phyloP scores from a whole-genome alignment of 345 rosid genomes.

The Orychophragmus violaceus region DNA sequence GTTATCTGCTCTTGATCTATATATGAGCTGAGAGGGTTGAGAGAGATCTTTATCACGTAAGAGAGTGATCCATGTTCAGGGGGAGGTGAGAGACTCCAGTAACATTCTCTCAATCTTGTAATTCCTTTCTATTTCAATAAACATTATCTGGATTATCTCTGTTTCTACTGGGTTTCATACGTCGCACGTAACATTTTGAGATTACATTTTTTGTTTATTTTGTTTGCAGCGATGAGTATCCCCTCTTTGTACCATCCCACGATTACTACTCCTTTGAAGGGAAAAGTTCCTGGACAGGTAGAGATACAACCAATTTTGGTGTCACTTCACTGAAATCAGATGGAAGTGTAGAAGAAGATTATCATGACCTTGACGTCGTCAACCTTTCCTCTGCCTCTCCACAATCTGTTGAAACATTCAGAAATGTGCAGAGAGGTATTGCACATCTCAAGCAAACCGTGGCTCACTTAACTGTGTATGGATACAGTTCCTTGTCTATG shows the following conservation, averaged over 20 bases:
- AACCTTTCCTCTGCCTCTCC: constrained; percentile 64
- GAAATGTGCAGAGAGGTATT: constrained; percentile 87
- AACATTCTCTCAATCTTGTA: too few species aligned
- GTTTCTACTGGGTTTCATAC: too few species aligned
- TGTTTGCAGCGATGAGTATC: constrained; percentile 64
- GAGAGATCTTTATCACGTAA: too few species aligned
- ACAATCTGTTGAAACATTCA: constrained; percentile 70
- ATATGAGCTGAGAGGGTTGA: too few species aligned
- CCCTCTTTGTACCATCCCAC: constrained; percentile 90
- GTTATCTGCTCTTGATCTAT: too few species aligned
- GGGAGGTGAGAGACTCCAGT: too few species aligned
- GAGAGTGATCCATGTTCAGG: too few species aligned
- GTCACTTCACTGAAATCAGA: constrained; percentile 86
- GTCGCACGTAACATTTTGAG: too few species aligned
- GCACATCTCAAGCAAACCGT: constrained; percentile 87
- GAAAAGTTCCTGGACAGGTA: constrained; percentile 80
- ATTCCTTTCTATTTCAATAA: too few species aligned
- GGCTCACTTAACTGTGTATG: constrained; percentile 75
- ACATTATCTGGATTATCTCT: too few species aligned
- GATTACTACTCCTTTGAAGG: constrained; percentile 65
- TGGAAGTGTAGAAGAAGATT: constrained; percentile 58
- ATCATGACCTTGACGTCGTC: constrained; percentile 58
- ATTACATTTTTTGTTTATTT: neutral
- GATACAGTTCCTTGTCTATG: constrained; percentile 62
- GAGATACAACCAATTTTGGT: constrained; percentile 74